These are phyloP conservation scores for Naganishia cerealis DNA, from an alignment of 1,284 basidiomycete species.

Conservation along the genomic window DNA sequence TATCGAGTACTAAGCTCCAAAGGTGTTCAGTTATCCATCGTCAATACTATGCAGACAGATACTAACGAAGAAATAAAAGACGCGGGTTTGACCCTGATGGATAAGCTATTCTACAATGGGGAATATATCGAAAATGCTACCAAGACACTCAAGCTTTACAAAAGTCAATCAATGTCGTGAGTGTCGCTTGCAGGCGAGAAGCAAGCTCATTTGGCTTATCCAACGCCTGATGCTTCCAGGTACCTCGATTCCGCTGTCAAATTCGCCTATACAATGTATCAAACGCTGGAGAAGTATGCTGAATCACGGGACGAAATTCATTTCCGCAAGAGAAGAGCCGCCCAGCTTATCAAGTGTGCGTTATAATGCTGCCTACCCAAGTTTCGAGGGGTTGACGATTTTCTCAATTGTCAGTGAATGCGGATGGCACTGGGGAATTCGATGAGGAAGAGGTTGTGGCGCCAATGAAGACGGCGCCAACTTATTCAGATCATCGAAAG, in stretches of 20 bases:
- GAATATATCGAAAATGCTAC: conserved; percentile 84
- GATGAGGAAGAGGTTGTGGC: conserved; percentile 57
- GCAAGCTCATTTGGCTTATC: not conserved
- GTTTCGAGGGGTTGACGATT: not conserved
- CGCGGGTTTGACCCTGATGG: conserved; percentile 73
- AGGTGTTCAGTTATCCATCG: conserved; percentile 65
- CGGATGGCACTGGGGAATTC: conserved; percentile 38
- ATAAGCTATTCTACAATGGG: conserved; percentile 88
- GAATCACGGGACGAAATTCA: conserved; percentile 72
- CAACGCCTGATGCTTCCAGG: conserved; percentile 43
- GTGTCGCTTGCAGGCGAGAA: conserved; percentile 31
- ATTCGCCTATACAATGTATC: conserved; percentile 75
- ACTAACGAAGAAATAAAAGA: conserved; percentile 66
- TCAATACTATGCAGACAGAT: conserved; percentile 64
- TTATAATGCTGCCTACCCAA: not conserved
- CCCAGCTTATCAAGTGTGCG: conserved; percentile 59
- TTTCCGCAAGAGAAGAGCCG: conserved; percentile 68
- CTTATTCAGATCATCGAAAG: conserved; percentile 78
- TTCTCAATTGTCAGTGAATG: not conserved
- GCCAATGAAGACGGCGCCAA: conserved; percentile 62
- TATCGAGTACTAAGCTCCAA: not conserved
- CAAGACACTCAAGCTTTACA: conserved; percentile 72
- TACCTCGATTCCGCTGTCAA: conserved; percentile 82
- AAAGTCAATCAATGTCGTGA: conserved; percentile 59
- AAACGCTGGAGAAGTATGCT: conserved; percentile 82